These are phyloP conservation scores for Neohortaea acidophila DNA, from an alignment of 495 filamentous ascomycete species.

Conservation along the genomic window DNA sequence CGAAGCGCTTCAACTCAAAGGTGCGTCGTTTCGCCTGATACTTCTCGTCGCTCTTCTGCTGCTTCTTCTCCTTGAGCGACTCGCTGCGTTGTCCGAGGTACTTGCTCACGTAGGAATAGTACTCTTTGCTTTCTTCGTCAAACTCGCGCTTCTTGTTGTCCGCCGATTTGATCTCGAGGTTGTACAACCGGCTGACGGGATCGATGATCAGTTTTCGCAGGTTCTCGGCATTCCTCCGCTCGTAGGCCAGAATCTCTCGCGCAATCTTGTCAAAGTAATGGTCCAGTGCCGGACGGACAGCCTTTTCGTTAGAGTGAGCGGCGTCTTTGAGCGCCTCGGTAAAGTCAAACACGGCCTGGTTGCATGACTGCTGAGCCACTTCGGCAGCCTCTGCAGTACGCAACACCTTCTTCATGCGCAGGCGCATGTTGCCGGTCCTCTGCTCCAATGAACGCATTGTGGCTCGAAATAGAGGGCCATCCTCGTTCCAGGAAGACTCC, in stretches of 20 bases:
- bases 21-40: constrained; percentile 87
- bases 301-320: constrained; percentile 80
- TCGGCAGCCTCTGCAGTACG: constrained; percentile 80
- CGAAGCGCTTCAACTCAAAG: constrained; percentile 93
- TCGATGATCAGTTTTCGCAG: constrained; percentile 89
- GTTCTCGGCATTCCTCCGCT: constrained; percentile 66
- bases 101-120: constrained; percentile 83
- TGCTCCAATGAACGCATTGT: constrained; percentile 95
- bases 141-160: constrained; percentile 96
- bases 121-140: constrained; percentile 94
- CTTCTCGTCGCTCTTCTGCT: constrained; percentile 83
- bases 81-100: constrained; percentile 94
- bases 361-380: constrained; percentile 62
- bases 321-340: constrained; percentile 80
- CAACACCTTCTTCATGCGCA: constrained; percentile 88
- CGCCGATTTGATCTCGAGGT: constrained; percentile 92
- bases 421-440: constrained; percentile 87
- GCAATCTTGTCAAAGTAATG: constrained; percentile 98
- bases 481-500: constrained; percentile 71
- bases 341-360: constrained; percentile 67
- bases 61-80: constrained; percentile 92
- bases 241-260: constrained; percentile 73
- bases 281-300: constrained; percentile 86
- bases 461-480: constrained; percentile 89
- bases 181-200: constrained; percentile 79